Percentiles rank a stretch among this genome's conserved stretches.
These are phyloP conservation scores for Tephrocybe sp. DNA, from an alignment of 768 basidiomycete species.

Conservation along the genomic window DNA sequence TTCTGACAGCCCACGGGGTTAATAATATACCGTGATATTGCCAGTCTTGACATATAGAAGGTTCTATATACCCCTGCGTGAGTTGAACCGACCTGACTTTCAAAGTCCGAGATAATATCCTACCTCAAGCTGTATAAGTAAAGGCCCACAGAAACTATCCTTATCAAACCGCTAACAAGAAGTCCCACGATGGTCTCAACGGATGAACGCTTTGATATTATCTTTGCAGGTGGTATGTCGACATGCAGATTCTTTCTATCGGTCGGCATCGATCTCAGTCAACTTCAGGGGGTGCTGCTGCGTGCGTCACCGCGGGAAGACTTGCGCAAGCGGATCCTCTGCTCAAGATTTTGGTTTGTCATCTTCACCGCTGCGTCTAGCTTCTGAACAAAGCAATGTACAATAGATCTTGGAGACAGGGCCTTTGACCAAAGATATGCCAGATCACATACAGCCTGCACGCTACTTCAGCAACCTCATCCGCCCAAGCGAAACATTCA, in stretches of 20 bases:
- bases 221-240: slow-evolving; percentile 56
- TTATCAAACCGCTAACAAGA: neutral
- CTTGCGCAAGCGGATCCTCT: slow-evolving; percentile 52
- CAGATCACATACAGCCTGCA: slow-evolving; percentile 53
- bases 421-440: slow-evolving; percentile 44
- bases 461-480: slow-evolving; percentile 44
- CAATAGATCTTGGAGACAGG: slow-evolving; percentile 58
- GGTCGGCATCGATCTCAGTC: neutral
- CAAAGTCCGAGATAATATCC: neutral
- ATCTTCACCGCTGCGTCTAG: neutral
- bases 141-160: neutral
- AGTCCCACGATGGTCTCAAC: slow-evolving; percentile 2
- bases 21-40: no score
- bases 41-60: no score
- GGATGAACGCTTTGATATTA: slow-evolving; percentile 39
- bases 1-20: no score
- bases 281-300: slow-evolving; percentile 48
- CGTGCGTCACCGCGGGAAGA: slow-evolving; percentile 56
- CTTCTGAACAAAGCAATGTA: neutral
- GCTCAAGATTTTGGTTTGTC: slow-evolving; percentile 52
- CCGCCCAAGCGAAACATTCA: slow-evolving; percentile 40
- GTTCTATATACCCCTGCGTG: no score
- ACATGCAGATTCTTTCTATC: neutral
- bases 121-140: neutral
- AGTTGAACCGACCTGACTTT: no score